Evolutionary conservation across 2,329 filamentous ascomycete species (phyloP).

Genomic region (Colletotrichum sojae): DNA sequence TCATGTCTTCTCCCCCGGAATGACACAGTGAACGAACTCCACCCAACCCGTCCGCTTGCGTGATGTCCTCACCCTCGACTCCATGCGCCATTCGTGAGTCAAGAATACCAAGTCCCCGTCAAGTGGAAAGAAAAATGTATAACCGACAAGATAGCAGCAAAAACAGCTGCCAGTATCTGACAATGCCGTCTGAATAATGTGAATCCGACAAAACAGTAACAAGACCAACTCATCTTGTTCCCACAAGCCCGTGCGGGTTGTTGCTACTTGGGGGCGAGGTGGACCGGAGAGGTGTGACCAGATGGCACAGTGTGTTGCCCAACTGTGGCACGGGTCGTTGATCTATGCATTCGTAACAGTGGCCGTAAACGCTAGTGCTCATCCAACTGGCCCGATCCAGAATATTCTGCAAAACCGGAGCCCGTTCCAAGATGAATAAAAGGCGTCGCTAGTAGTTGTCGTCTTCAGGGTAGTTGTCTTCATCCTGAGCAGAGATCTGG

Average conservation of each 20-base stretch:
- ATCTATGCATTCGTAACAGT: conserved; percentile 53
- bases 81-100: conserved; percentile 58
- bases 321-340: conserved; percentile 43
- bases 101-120: conserved; percentile 40
- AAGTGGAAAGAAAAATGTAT: conserved; percentile 34
- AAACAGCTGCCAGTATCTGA: conserved; percentile 33
- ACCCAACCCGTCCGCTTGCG: conserved; percentile 53
- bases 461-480: conserved; percentile 50
- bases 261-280: neutral
- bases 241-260: conserved; percentile 4
- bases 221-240: conserved; percentile 14
- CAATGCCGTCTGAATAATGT: conserved; percentile 29
- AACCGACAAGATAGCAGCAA: conserved; percentile 37
- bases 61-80: conserved; percentile 53
- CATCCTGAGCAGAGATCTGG: conserved; percentile 53
- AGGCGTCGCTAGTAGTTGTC: conserved; percentile 42
- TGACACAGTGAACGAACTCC: conserved; percentile 50
- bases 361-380: conserved; percentile 39
- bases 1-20: conserved; percentile 34
- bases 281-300: conserved; percentile 11
- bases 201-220: conserved; percentile 29
- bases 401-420: conserved; percentile 46
- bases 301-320: conserved; percentile 12
- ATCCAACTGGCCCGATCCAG: conserved; percentile 43
- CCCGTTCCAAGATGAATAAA: conserved; percentile 40